Conservation (phyloP, 306 rosid species). For the Spatholobus suberectus region DNA sequence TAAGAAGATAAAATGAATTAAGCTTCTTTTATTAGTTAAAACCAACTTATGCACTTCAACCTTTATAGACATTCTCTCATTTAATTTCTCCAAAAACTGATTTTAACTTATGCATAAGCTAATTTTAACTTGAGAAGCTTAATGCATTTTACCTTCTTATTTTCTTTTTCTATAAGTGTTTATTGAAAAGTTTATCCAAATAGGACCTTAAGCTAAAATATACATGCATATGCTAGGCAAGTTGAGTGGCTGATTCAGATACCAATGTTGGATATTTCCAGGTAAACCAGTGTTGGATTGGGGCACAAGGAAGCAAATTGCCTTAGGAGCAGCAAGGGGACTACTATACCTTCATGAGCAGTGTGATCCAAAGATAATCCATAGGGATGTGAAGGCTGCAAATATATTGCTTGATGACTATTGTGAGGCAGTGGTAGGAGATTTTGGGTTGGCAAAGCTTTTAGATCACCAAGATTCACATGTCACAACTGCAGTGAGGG, state of each 20-base stretch:
- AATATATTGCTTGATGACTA: conserved; percentile 91
- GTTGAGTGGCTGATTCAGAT: conserved; percentile 17
- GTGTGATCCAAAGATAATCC: conserved; percentile 96
- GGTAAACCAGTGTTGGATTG: conserved; percentile 88
- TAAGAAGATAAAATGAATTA: neutral
- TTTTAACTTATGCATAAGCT: too few species aligned
- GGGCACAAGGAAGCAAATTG: conserved; percentile 88
- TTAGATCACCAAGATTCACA: conserved; percentile 95
- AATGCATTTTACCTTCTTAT: too few species aligned
- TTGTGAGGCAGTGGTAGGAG: conserved; percentile 97
- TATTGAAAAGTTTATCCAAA: neutral
- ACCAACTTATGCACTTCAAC: neutral
- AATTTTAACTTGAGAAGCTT: too few species aligned
- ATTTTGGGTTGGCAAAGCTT: conserved; percentile 96
- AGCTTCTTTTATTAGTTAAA: neutral
- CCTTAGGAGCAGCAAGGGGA: conserved; percentile 93
- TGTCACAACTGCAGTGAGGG: conserved; percentile 95
- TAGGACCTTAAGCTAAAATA: neutral
- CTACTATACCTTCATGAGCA: conserved; percentile 91
- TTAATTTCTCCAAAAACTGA: neutral
- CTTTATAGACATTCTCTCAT: neutral
- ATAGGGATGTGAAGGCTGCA: conserved; percentile 96
- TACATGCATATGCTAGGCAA: neutral
- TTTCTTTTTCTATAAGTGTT: too few species aligned
- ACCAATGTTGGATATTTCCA: conserved; percentile 36